A percentile compares a stretch with the other conserved stretches of the same genome.
Evolutionary conservation across 2,329 filamentous ascomycete genomes (phyloP).

Genomic region (Westerdykella aurantiaca): DNA sequence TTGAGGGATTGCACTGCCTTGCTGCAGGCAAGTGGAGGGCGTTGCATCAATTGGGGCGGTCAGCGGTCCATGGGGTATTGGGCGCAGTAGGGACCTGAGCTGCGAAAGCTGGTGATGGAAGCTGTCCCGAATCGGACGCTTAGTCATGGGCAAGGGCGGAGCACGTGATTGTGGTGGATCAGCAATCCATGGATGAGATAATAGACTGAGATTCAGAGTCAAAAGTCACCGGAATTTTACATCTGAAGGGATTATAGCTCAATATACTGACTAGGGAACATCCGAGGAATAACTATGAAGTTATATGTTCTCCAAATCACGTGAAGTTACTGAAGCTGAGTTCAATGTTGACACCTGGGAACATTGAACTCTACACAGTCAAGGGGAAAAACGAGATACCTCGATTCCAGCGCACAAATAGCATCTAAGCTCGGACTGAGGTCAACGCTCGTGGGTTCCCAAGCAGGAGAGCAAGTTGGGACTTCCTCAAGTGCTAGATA

Average conservation of each 20-base stretch:
- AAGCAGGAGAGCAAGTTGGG: not conserved
- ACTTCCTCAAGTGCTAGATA: too few species aligned
- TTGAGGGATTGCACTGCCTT: slow-evolving; percentile 45
- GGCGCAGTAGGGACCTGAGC: too few species aligned
- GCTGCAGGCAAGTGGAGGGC: slow-evolving; percentile 45
- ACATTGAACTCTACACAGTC: not conserved
- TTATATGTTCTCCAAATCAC: too few species aligned
- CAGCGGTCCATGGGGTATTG: slow-evolving; percentile 7
- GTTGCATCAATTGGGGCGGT: slow-evolving; percentile 42
- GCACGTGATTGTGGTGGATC: not conserved
- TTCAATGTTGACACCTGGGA: not conserved
- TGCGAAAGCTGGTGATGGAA: not conserved
- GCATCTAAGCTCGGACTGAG: too few species aligned
- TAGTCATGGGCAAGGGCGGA: not conserved
- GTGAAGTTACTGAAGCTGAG: too few species aligned
- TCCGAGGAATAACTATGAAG: not conserved
- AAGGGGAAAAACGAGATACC: not conserved
- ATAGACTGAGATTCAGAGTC: too few species aligned
- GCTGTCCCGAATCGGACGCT: slow-evolving; percentile 4
- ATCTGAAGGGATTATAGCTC: too few species aligned
- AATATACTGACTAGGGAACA: not conserved
- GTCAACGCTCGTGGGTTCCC: not conserved
- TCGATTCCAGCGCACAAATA: not conserved
- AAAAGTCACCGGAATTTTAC: too few species aligned
- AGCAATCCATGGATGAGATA: too few species aligned